Evolutionary conservation across 345 rosid genomes (phyloP), one percentile per base, ranked within the genome.

Genomic region (Aquilaria malaccensis): DNA sequence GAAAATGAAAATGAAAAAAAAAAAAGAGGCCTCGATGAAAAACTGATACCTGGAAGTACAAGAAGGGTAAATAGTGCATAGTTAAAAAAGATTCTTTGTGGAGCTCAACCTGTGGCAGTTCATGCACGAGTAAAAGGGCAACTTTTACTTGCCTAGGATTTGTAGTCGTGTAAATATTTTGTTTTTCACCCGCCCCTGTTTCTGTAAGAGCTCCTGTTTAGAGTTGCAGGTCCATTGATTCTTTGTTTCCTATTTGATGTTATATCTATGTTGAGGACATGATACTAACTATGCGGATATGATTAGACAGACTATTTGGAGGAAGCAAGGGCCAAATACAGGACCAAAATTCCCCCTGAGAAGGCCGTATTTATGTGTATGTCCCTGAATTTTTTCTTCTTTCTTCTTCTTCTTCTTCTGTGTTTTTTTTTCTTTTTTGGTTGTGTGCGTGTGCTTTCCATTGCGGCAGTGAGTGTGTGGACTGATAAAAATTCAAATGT

Each of bases 41-140:
- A 69, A 69, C 67, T 29, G 68, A 69, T 68, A 64, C 64, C 58
- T 22, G 22, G 22, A 22, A 22, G 22, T 22, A 22, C 9, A 57
- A 72, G 71, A 45, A 61, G 81, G 79, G 85, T 79, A 77, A 69
- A 84, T 84, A 81, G 68, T 59, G 67, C 67, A 67, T 59, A 66
- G 59, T 67, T 33, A 59, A 60, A 52, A 46, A 52, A 10, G 32
- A 48, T 75, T 76, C 70, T 77, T 77, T 84, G 51, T 33, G 76
- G 83, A 74, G 79, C 79, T 72, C 77, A 29, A 62, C 41, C 50
- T 6, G 51, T 30, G 49, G 50, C 13, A 43, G 61, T 68, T 58
- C 52, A 61, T 56, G 29, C 29, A 10, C 51, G 30, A 46, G 68
- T 41, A 41, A 7, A 45, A 29, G 63, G 45, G 57, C 60, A 48